These are phyloP conservation scores for Fusarium metavorans DNA, from an alignment of 2,329 filamentous ascomycete species.

Conservation along the genomic window DNA sequence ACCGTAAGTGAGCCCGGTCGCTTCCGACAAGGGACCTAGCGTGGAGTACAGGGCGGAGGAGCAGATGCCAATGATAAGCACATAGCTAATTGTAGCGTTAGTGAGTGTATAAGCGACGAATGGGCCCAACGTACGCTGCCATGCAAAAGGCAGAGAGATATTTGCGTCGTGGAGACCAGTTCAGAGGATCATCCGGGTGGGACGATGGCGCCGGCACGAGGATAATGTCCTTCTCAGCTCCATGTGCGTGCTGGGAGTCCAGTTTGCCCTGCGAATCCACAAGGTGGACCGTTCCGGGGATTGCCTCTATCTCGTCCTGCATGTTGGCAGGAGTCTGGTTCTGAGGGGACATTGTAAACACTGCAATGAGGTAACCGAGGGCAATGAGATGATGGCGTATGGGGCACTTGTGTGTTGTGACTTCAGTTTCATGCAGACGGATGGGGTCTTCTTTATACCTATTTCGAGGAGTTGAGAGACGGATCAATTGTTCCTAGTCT, in stretches of 20 bases:
- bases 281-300: slow-evolving; percentile 9
- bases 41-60: not conserved
- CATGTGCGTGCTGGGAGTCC: not conserved
- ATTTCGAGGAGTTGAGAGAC: not conserved
- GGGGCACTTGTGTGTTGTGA: not conserved
- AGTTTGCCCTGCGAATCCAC: slow-evolving; percentile 1
- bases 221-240: not conserved
- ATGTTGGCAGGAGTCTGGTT: not conserved
- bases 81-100: not conserved
- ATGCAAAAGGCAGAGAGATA: not conserved
- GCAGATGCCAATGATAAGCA: not conserved
- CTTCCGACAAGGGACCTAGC: not conserved
- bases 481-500: not conserved
- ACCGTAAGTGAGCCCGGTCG: not conserved
- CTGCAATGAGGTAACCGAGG: not conserved
- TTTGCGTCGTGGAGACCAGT: not conserved
- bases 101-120: fast-evolving
- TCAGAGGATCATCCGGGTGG: not conserved
- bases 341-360: not conserved
- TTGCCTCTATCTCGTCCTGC: slow-evolving; percentile 4
- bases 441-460: not conserved
- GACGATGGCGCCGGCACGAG: not conserved
- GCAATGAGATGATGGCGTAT: not conserved
- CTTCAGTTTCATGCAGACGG: not conserved
- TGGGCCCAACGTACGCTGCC: not conserved